Percentiles rank a stretch among this genome's conserved stretches.
These are phyloP conservation scores for Dissophora globulifera DNA, from an alignment of 192 early-diverging fungal species.

Conservation along the genomic window DNA sequence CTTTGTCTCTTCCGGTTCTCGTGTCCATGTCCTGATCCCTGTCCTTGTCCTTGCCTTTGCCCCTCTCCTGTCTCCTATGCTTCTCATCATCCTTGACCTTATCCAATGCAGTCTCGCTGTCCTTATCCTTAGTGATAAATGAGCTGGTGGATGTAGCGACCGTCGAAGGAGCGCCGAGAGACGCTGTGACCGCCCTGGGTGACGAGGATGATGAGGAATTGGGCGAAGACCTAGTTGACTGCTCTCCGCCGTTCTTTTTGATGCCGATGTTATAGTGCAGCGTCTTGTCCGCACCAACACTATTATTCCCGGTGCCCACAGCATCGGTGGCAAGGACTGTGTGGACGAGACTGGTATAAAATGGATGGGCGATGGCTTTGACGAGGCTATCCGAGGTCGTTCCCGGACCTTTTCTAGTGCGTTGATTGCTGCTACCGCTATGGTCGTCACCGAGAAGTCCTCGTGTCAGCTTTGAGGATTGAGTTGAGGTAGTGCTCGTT, in stretches of 20 bases:
- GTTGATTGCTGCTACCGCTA: no score
- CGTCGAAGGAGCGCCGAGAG: constrained; percentile 18
- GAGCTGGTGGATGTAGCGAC: constrained; percentile 12
- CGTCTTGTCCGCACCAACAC: no score
- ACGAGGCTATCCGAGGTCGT: no score
- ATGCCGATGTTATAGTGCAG: not conserved
- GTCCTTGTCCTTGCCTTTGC: constrained; percentile 6
- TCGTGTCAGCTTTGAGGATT: no score
- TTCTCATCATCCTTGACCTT: constrained; percentile 7
- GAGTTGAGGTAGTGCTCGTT: constrained; percentile 10
- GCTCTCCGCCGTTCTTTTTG: not conserved
- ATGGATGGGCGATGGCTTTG: no score
- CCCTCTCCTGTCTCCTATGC: not conserved
- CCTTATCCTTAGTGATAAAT: not conserved
- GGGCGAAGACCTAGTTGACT: constrained; percentile 9
- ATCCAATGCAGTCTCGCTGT: constrained; percentile 1
- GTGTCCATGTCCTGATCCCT: not conserved
- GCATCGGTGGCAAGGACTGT: no score
- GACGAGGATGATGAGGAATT: constrained; percentile 18
- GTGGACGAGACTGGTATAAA: no score
- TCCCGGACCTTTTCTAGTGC: no score
- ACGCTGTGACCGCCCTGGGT: constrained; percentile 26
- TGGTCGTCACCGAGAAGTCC: no score
- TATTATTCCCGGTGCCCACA: no score
- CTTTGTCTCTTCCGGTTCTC: no score